phyloP scores from a whole-genome alignment of 2,329 filamentous ascomycete species.

The Aspergillus novofumigatus region DNA sequence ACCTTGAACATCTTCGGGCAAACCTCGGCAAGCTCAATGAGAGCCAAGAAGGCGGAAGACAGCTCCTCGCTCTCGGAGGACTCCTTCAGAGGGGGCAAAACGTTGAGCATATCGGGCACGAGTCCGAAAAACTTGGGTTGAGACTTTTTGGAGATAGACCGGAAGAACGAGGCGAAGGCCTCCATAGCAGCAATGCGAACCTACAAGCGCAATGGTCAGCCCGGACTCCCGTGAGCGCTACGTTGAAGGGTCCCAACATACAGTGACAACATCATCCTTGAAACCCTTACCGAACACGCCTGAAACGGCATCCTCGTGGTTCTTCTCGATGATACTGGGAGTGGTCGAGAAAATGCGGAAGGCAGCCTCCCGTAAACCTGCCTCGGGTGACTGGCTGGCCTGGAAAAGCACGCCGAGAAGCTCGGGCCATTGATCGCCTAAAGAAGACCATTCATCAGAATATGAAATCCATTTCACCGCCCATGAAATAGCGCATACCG shows the following conservation, averaged over 20 bases:
- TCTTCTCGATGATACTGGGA: conserved; percentile 90
- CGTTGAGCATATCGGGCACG: conserved; percentile 87
- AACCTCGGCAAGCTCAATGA: conserved; percentile 93
- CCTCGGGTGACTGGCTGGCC: conserved; percentile 78
- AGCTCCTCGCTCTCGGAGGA: conserved; percentile 85
- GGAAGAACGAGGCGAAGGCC: conserved; percentile 94
- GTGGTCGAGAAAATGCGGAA: conserved; percentile 95
- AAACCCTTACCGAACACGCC: conserved; percentile 88
- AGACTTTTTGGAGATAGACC: conserved; percentile 79
- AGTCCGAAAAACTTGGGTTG: conserved; percentile 84
- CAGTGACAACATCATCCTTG: conserved; percentile 76
- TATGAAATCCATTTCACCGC: neutral
- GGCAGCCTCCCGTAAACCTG: conserved; percentile 82
- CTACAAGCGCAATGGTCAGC: conserved; percentile 39
- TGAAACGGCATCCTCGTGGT: conserved; percentile 87
- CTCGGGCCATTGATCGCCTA: conserved; percentile 85
- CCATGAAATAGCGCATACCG: conserved; percentile 53
- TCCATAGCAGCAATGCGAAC: conserved; percentile 94
- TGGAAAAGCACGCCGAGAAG: conserved; percentile 81
- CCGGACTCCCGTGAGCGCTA: conserved; percentile 1
- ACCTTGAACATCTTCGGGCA: conserved; percentile 96
- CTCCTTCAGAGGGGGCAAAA: conserved; percentile 90
- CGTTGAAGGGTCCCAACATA: conserved; percentile 40
- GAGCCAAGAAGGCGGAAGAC: conserved; percentile 79
- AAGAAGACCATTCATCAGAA: conserved; percentile 12